Conservation (phyloP, 2,329 filamentous ascomycete species). For the Neocucurbitaria cava region DNA sequence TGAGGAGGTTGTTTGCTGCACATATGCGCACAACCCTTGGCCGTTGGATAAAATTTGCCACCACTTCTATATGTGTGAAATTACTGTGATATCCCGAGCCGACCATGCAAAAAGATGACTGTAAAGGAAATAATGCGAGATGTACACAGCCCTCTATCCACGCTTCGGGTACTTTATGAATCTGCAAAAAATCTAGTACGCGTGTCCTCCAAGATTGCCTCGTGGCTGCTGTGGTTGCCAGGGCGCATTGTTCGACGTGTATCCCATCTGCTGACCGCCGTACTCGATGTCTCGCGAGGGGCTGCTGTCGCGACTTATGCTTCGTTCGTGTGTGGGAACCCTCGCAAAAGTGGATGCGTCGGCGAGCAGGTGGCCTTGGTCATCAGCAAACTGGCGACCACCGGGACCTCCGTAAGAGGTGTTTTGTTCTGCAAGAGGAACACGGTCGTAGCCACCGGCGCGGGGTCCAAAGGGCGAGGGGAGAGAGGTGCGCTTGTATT, state of each 20-base stretch:
- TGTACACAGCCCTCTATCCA: background rate
- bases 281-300: conserved; percentile 39
- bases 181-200: conserved; percentile 25
- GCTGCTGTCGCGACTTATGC: conserved; percentile 35
- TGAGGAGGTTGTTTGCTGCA: too few species aligned
- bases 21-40: too few species aligned
- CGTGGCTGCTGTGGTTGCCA: conserved; percentile 35
- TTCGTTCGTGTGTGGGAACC: conserved; percentile 31
- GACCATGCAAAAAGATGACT: too few species aligned
- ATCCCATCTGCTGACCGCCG: conserved; percentile 27
- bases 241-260: conserved; percentile 27
- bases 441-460: conserved; percentile 44
- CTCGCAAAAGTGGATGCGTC: conserved; percentile 44
- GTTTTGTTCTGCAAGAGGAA: conserved; percentile 46
- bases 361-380: conserved; percentile 41
- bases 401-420: conserved; percentile 34
- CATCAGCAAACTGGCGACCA: conserved; percentile 33
- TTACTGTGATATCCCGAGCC: too few species aligned
- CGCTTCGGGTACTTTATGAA: background rate
- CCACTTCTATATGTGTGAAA: background rate
- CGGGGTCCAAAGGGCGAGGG: conserved; percentile 39
- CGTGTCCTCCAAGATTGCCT: conserved; percentile 30
- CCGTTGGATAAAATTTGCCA: too few species aligned
- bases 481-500: conserved; percentile 50
- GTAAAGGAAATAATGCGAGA: too few species aligned